Evolutionary conservation across 768 basidiomycete species (phyloP), one percentile per base, ranked within the genome.

Genomic region (Leccinum subgranulosum): DNA sequence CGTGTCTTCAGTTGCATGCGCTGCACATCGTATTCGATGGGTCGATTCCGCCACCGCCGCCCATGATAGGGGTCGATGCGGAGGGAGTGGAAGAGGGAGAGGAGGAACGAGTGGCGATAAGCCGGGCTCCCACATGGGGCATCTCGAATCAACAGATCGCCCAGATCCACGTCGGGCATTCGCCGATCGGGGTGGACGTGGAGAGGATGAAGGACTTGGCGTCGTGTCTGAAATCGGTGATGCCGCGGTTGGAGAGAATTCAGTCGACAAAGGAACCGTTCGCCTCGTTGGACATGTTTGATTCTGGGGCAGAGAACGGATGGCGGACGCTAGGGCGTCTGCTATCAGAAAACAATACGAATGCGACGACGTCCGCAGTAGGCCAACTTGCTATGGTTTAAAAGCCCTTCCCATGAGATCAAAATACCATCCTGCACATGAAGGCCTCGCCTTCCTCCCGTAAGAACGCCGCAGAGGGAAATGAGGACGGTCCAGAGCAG

Each of bases 11-110:
- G 3, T 50, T 66, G n/a, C 43, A 57, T 6, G 53, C 47, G n/a
- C 12, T 66, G 34, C 57, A 56, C 10, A 49, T 66, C 9, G 49
- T 55, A 25, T 66, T 66, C 29, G 57, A 66, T 25, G 65, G 58
- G 29, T 49, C 58, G 21, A 46, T 56, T 17, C 53, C 45, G 10
- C 60, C 60, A 4, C 60, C 54, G 3, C 33, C 15, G 8, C 46
- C 51, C 5, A 11, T 1, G 57, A 34, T 17, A 12, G 9, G 6
- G 21, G 12, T 31, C 19, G 46, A 39, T 14, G 33, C 39, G 12
- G 29, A 29, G 29, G 29, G 29, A 29, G 29, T 29, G 29, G 29
- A 4, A 29, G 46, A 17, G 9, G 27, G 14, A 21, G 19, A 27
- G 43, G 7, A 19, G 11, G 56, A 34, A 17, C 23, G 29, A 46